A percentile compares a stretch with the other conserved stretches of the same genome.
Evolutionary conservation across 176 grass and related monocot species (phyloP).

Genomic region (Secale cereale): DNA sequence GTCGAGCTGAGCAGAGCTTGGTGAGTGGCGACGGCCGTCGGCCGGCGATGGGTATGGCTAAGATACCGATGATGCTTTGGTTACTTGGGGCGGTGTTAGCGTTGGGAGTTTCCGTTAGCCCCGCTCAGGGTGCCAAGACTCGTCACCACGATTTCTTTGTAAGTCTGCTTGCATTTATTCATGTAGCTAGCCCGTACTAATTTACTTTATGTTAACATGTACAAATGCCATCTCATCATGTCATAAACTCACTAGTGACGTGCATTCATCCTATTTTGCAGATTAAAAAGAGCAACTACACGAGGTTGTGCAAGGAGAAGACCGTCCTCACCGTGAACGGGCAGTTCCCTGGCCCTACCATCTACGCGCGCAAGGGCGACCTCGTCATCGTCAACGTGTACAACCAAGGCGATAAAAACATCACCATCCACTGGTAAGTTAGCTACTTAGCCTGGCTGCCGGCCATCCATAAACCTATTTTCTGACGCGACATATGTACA

Average conservation of each 20-base stretch:
- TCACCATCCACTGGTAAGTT: conserved; percentile 40
- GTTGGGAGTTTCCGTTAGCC: conserved; percentile 21
- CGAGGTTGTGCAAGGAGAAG: conserved; percentile 41
- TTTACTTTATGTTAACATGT: too few relatives aligned
- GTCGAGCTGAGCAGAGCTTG: neutral
- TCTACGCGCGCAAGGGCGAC: conserved; percentile 46
- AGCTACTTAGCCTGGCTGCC: too few relatives aligned
- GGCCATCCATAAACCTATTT: too few relatives aligned
- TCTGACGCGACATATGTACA: too few relatives aligned
- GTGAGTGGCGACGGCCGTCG: neutral
- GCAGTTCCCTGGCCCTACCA: conserved; percentile 57
- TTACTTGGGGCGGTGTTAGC: conserved; percentile 19
- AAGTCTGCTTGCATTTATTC: neutral
- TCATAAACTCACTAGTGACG: too few relatives aligned
- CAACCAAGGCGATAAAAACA: conserved; percentile 18
- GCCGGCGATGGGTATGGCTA: conserved; percentile 19
- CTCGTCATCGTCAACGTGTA: conserved; percentile 47
- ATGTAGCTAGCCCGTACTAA: too few relatives aligned
- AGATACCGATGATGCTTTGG: conserved; percentile 18
- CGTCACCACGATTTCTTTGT: conserved; percentile 33
- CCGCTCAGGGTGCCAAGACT: neutral
- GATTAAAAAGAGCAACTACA: conserved; percentile 53
- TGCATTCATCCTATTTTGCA: neutral
- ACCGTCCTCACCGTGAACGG: conserved; percentile 55
- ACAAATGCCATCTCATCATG: too few relatives aligned